Conservation (phyloP, 768 basidiomycete genomes). For the Rhodotorula sphaerocarpa region DNA sequence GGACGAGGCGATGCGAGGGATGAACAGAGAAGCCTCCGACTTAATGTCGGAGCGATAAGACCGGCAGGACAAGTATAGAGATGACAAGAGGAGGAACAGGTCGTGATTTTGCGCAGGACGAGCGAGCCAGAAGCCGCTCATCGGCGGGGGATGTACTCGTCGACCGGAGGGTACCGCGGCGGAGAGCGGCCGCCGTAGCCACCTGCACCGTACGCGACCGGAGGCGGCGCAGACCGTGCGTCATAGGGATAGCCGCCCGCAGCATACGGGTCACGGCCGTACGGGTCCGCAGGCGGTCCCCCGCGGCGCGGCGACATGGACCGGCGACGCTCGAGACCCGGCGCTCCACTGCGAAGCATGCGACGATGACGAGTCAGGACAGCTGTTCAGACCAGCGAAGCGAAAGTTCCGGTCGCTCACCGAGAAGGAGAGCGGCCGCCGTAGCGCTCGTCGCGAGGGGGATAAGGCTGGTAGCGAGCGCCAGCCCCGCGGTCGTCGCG, state of each 20-base stretch:
- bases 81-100: too few relatives aligned
- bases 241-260: slow-evolving; percentile 20
- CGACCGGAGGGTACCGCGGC: slow-evolving; percentile 22
- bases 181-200: slow-evolving; percentile 4
- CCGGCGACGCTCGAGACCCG: slow-evolving; percentile 24
- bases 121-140: too few relatives aligned
- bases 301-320: slow-evolving; percentile 31
- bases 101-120: too few relatives aligned
- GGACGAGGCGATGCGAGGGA: too few relatives aligned
- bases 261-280: slow-evolving; percentile 8
- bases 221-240: slow-evolving; percentile 1
- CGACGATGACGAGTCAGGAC: not conserved
- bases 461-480: slow-evolving; percentile 23
- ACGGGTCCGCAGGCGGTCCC: not conserved
- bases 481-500: slow-evolving; percentile 22
- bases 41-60: too few relatives aligned
- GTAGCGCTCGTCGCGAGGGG: slow-evolving; percentile 14
- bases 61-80: too few relatives aligned
- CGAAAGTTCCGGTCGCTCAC: slow-evolving; percentile 8
- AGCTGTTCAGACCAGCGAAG: not conserved
- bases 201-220: slow-evolving; percentile 6
- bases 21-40: too few relatives aligned
- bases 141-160: slow-evolving; percentile 20
- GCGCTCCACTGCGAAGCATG: not conserved
- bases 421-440: slow-evolving; percentile 22